Evolutionary conservation across 306 rosid genomes (phyloP).

Genomic region (Medicago ruthenica): DNA sequence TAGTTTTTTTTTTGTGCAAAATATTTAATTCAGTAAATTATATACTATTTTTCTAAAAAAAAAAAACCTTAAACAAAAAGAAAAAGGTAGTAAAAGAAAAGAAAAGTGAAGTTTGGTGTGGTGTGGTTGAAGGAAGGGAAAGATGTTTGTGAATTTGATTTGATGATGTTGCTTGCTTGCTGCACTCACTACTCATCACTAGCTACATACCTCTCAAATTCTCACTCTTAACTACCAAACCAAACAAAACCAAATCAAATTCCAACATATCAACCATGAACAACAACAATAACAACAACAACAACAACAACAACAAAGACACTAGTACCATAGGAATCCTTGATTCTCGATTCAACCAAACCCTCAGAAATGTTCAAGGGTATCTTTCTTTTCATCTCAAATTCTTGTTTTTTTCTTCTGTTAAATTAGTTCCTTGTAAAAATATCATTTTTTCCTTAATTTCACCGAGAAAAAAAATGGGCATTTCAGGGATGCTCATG

Average conservation of each 20-base stretch:
- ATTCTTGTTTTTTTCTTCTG: slow-evolving; percentile 31
- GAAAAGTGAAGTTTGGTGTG: not conserved
- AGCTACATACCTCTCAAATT: too few species aligned
- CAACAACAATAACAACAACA: slow-evolving; percentile 53
- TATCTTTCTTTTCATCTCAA: slow-evolving; percentile 28
- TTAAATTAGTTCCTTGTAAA: slow-evolving; percentile 3
- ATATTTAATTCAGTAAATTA: not conserved
- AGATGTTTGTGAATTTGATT: not conserved
- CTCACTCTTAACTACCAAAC: not conserved
- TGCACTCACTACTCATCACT: slow-evolving; percentile 21
- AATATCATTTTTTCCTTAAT: slow-evolving; percentile 33
- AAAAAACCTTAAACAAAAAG: not conserved
- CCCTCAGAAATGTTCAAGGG: slow-evolving; percentile 96
- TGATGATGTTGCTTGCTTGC: not conserved
- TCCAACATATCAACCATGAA: slow-evolving; percentile 61
- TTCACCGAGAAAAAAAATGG: not conserved
- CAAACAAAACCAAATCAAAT: not conserved
- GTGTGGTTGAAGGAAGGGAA: not conserved
- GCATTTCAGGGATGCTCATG: slow-evolving; percentile 22
- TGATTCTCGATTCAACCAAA: slow-evolving; percentile 90
- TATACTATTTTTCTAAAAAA: not conserved
- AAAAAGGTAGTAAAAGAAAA: not conserved
- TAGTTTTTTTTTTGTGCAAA: too few species aligned
- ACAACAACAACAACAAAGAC: slow-evolving; percentile 53
- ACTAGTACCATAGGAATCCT: slow-evolving; percentile 46